A percentile compares a stretch with the other conserved stretches of the same genome.
These are phyloP conservation scores for Amanita phalloides DNA, from an alignment of 768 basidiomycete species.

Conservation along the genomic window DNA sequence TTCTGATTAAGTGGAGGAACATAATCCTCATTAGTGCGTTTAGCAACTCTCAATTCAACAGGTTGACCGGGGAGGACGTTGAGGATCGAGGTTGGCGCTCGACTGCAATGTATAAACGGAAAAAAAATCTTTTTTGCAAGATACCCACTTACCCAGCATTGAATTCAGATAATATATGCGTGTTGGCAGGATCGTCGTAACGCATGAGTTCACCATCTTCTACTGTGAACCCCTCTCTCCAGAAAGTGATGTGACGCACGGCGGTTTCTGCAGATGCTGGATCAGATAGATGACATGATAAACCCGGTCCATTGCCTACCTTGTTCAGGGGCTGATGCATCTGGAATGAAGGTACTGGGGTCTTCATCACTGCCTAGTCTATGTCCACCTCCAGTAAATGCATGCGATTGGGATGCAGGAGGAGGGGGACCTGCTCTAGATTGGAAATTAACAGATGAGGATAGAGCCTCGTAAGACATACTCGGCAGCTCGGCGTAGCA, in stretches of 20 bases:
- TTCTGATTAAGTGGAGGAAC: conserved; percentile 36
- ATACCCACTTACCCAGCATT: conserved; percentile 52
- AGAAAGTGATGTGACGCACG: conserved; percentile 76
- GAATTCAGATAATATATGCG: conserved; percentile 61
- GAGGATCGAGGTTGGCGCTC: conserved; percentile 69
- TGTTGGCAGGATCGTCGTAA: conserved; percentile 73
- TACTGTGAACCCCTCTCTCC: conserved; percentile 88
- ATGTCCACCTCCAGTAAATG: conserved; percentile 69
- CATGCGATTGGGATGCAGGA: conserved; percentile 12
- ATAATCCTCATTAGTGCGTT: conserved; percentile 65
- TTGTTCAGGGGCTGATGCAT: conserved; percentile 27
- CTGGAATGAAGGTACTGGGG: conserved; percentile 65
- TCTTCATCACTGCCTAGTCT: conserved; percentile 88
- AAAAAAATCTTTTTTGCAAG: not conserved
- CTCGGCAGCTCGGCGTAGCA: conserved; percentile 77
- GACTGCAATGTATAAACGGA: conserved; percentile 26
- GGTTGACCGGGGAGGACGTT: conserved; percentile 68
- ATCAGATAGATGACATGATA: not conserved
- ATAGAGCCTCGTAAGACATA: conserved; percentile 24
- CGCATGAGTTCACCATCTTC: conserved; percentile 80
- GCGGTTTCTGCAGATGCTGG: conserved; percentile 36
- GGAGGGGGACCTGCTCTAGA: conserved; percentile 25
- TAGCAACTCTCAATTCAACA: conserved; percentile 72
- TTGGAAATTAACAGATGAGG: conserved; percentile 4
- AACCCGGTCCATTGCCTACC: conserved; percentile 10